Evolutionary conservation across 2,329 filamentous ascomycete species (phyloP), one percentile per base, ranked within the genome.

Genomic region (Nemania bipapillata): DNA sequence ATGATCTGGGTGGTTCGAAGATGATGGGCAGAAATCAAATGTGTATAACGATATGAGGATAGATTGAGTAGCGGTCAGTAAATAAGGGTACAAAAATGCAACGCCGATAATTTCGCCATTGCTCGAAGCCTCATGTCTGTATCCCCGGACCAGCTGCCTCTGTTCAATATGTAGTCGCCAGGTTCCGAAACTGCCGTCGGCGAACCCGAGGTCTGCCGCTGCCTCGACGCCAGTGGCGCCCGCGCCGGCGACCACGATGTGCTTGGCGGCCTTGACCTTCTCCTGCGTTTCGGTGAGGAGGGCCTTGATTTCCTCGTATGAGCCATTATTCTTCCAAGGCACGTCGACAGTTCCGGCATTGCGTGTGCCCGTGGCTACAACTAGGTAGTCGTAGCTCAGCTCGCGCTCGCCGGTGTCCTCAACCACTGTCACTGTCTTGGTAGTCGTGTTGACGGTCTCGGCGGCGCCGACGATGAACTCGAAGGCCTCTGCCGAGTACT

Each of bases 11-110:
- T 7, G 24, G 28, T 30, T 47, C 20, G 53, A 20, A 17, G 37
- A 42, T 2, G 26, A 72, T 6, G 78, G 69, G 12, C 22, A 72
- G 7, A 77, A 69, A 2, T 84, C 79, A 69, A 94, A 90, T 0
- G 86, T 88, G 78, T 96, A 97, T 1, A 97, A 80, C 0, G 92
- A 94, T 45, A 97, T 83, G 7, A 91, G 81, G 53, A 93, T 92
- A 15, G 88, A 86, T 26, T 88, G 86, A 0, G 93, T 95, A 71
- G 96, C 92, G 1, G 92, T 93, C 9, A 97, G 81, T 1, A 96
- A 79, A 76, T 94, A 96, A 0, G 94, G 92, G 69, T 90, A 87
- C 0, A 88, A 87, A 64, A 90, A 89, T 5, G 94, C 91, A 52
- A 96, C 84, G 0, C 90, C 89, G 2, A 89, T 87, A 37, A 97